Base-by-base conservation (phyloP, 2,329 filamentous ascomycete species). In the Acarospora socialis region DNA sequence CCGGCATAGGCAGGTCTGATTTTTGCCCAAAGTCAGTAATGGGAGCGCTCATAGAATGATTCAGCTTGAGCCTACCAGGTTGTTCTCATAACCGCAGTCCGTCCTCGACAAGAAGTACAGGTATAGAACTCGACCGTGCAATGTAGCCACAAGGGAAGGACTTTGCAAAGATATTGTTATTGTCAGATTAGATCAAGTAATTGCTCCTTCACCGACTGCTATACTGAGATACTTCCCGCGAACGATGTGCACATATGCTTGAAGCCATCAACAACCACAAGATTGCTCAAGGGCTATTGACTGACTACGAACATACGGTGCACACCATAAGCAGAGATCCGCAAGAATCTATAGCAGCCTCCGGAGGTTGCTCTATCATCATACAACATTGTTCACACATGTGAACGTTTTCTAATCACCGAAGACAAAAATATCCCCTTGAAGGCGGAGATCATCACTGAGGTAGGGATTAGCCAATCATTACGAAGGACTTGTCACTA, bases 121-220 rank as follows among this genome's bases (percentile, higher is more conserved):
- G 8, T 10, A 12, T 26, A 13, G 20, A 9, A 16, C 15, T 12
- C 16, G 10, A 28, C 26, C 3, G 20, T 18, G 24, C 9, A 9
- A 26, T n/a, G 15, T 7, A 28, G 22, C 21, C 4, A 12, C 7
- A 4, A 17, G 8, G 10, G 15, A 3, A 13, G 5, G 12, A 10
- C 21, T 15, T 18, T 29, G 13, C 10, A 13, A 7, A 2, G 14
- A 19, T 21, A n/a, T 9, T 22, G 8, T 18, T 22, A 48, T 51
- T 53, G 53, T 70, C 66, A 67, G 66, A 70, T 70, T 70, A 70
- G 66, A 71, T 70, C 66, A 71, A 71, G 67, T 69, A 55, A 62
- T 62, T 56, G 36, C 35, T 46, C 64, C 59, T 44, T 64, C 65
- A 68, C 46, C 44, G 57, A 55, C 49, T 31, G 43, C 36, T 37